Conservation (phyloP, 1,284 basidiomycete genomes). For the Heterobasidion irregulare region DNA sequence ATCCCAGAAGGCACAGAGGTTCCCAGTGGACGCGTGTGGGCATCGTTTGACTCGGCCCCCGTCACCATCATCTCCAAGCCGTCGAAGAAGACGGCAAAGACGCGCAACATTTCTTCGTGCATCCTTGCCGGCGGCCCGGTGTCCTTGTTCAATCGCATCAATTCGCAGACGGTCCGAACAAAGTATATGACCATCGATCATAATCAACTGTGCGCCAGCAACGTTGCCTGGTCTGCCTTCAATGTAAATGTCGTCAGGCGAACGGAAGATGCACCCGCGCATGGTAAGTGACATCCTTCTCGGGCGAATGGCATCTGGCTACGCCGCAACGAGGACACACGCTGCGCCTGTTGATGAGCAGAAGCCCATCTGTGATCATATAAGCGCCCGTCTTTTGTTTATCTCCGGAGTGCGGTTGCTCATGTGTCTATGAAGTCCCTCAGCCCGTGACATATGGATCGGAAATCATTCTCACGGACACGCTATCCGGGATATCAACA, state of each 20-base stretch:
- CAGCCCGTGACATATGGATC: constrained; percentile 89
- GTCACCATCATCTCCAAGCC: constrained; percentile 96
- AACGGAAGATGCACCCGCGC: constrained; percentile 45
- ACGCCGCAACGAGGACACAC: constrained; percentile 11
- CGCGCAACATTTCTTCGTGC: constrained; percentile 87
- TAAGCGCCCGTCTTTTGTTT: no score
- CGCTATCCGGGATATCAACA: constrained; percentile 76
- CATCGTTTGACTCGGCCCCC: constrained; percentile 84
- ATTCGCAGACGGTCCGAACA: constrained; percentile 93
- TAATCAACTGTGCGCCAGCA: constrained; percentile 78
- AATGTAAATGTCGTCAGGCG: constrained; percentile 78
- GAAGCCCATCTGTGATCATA: no score
- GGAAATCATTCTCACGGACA: constrained; percentile 80
- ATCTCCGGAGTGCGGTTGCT: no score
- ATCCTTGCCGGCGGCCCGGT: constrained; percentile 88
- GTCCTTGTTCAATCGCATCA: constrained; percentile 93
- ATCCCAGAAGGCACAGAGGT: constrained; percentile 43
- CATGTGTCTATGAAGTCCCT: constrained; percentile 23
- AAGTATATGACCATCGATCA: constrained; percentile 94
- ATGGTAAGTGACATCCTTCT: constrained; percentile 40
- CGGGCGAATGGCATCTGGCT: constrained; percentile 32
- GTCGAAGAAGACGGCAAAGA: constrained; percentile 94
- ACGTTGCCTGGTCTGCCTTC: constrained; percentile 88
- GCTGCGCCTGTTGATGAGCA: background rate
- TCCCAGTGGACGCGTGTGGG: constrained; percentile 69